Evolutionary conservation across 768 basidiomycete species (phyloP), one percentile per base, ranked within the genome.

Genomic region (Termitomyces titanicus): DNA sequence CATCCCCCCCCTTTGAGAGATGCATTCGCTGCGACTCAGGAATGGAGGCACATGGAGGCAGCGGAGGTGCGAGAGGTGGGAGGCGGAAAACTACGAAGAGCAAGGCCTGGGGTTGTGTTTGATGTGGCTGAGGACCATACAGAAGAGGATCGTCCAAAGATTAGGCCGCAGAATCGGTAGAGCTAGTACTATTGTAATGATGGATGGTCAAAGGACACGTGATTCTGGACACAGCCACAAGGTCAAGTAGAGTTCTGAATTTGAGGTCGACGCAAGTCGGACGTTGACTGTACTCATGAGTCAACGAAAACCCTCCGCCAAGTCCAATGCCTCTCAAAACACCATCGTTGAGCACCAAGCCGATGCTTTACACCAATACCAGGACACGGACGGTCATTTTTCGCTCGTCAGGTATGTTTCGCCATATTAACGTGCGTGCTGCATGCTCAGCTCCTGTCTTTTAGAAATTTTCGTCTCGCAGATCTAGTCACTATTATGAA

Each of bases 401-500:
- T 94, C 93, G 20, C 85, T 99, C 52, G 97, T 98, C 71, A 87
- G 96, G 96, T 95, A 67, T 55, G 70, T 49, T 60, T 38, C 43
- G 39, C 38, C 50, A 53, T 57, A 46, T 55, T 59, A 42, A 27
- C 33, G 18, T 61, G 62, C 60, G 54, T 61, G 55, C 53, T 35
- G 42, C 46, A 31, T 24, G n/a, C 51, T 55, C 22, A 54, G 38
- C 53, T 38, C 53, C 52, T 52, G n/a, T 55, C 40, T 51, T 59
- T 18, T 64, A 97, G 97, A 63, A 98, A 98, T 72, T 99, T 99
- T 69, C 92, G 95, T 51, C 83, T 98, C 25, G 97, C 97, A 61
- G 97, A 99, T 76, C 81, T 97, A 49, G 94, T 99, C 64, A 99
- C 97, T 34, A 94, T 99, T 61, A 94, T 95, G 88, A 99, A 99